Evolutionary conservation across 2,329 filamentous ascomycete species (phyloP), one percentile per base, ranked within the genome.

Genomic region (Nemania sp.): DNA sequence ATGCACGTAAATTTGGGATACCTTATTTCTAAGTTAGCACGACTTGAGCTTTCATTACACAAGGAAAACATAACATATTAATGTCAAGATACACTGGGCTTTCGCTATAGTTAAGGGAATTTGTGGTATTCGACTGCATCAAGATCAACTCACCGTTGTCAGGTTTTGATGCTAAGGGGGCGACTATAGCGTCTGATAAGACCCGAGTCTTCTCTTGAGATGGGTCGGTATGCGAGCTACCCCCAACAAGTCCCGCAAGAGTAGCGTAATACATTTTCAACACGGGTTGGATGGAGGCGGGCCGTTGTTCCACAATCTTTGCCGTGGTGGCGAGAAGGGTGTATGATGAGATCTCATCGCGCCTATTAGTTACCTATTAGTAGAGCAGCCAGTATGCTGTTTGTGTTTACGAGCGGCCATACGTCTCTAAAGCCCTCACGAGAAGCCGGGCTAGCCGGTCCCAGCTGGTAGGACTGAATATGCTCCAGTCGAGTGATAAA

Each of bases 201-300:
- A 65, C 21, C n/a, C 62, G 53, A 49, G 63, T 57, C 17, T 70
- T 58, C 29, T 59, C 54, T 52, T 37, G 13, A 9, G 65, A 52
- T 18, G 54, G 65, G 49, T 15, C 60, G 51, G 60, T 67, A 68
- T 34, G 45, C 5, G 66, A 65, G 17, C 52, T 63, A 25, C 62
- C 59, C 54, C 72, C 72, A 59, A 73, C 79, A 20, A 78, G 68
- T 47, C 62, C 70, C 12, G 76, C 75, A 10, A 83, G 65, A 9
- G 77, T 69, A 10, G 64, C 69, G 63, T 80, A 83, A 59, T 81
- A 82, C 54, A 64, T 65, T 17, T 65, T 60, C 29, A 75, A 57
- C 2, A 72, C 48, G 32, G 60, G 65, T 32, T 62, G 66, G 12
- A 77, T 60, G 12, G 73, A 71, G 17, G 65, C 46, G 12, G 75